phyloP scores from a whole-genome alignment of 2,329 filamentous ascomycete genomes.

The Aotearoamyces nothofagi region DNA sequence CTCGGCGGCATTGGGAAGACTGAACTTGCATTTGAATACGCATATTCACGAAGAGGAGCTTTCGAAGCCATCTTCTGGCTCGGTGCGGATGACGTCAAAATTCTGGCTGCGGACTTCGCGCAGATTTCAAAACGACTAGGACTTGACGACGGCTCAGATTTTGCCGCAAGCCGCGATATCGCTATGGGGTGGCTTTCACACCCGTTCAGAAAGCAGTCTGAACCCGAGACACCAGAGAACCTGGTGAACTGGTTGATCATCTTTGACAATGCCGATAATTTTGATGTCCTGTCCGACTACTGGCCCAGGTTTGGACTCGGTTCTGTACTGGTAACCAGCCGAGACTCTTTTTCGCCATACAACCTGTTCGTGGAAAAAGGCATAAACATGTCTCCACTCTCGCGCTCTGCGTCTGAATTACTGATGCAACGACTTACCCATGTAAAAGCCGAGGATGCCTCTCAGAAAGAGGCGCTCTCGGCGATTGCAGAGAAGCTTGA shows the following conservation, averaged over 20 bases:
- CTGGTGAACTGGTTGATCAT: conserved; percentile 16
- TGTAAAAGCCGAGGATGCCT: conserved; percentile 4
- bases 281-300: conserved; percentile 8
- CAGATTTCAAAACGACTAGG: conserved; percentile 3
- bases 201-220: not conserved
- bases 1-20: conserved; percentile 15
- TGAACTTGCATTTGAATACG: conserved; percentile 12
- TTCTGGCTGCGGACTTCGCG: conserved; percentile 2
- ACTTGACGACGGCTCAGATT: conserved; percentile 2
- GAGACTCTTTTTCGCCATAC: conserved; percentile 3
- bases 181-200: conserved; percentile 4
- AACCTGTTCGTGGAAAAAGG: not conserved
- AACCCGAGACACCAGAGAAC: not conserved
- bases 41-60: conserved; percentile 5
- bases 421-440: conserved; percentile 1
- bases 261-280: conserved; percentile 14
- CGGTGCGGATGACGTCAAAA: conserved; percentile 6
- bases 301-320: conserved; percentile 8
- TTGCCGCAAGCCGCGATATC: conserved; percentile 2
- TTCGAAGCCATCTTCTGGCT: conserved; percentile 15
- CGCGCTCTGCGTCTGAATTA: not conserved
- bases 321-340: conserved; percentile 9
- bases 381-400: not conserved
- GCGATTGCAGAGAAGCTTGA: conserved; percentile 1
- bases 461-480: not conserved